Percentiles rank a stretch among this genome's conserved stretches.
These are phyloP conservation scores for Meyerozyma athensensis DNA, from an alignment of 1,139 yeast genomes.

Conservation along the genomic window DNA sequence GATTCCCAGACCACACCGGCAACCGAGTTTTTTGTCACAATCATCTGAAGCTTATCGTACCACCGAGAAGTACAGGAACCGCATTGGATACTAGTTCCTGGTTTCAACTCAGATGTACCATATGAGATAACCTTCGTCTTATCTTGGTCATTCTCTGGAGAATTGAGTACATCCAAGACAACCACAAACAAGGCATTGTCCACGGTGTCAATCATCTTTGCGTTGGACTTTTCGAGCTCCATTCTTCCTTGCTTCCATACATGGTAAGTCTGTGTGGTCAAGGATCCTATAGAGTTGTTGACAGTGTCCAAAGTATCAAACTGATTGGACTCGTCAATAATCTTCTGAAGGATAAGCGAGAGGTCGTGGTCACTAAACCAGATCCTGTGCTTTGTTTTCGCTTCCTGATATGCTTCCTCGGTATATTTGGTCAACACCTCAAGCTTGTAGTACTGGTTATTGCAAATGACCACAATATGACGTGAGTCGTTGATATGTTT, in stretches of 20 bases:
- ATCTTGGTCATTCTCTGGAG: constrained; percentile 50
- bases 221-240: constrained; percentile 44
- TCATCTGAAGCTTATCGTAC: constrained; percentile 71
- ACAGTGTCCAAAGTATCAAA: constrained; percentile 39
- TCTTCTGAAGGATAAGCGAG: constrained; percentile 42
- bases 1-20: constrained; percentile 77
- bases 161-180: constrained; percentile 51
- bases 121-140: constrained; percentile 51
- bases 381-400: constrained; percentile 21
- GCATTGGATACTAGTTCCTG: constrained; percentile 53
- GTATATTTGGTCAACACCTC: constrained; percentile 46
- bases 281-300: constrained; percentile 59
- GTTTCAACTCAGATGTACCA: constrained; percentile 56
- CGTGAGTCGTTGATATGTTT: constrained; percentile 25
- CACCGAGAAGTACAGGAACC: constrained; percentile 78
- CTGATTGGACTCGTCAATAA: constrained; percentile 41
- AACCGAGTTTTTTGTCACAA: constrained; percentile 64
- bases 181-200: constrained; percentile 66
- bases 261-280: constrained; percentile 62
- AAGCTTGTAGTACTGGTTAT: constrained; percentile 58
- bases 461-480: constrained; percentile 55
- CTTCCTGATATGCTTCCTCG: constrained; percentile 28
- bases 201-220: constrained; percentile 40
- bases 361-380: constrained; percentile 57
- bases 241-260: constrained; percentile 59